Evolutionary conservation across 2,329 filamentous ascomycete species (phyloP).

Genomic region (Ceratocystis diversiconidia): DNA sequence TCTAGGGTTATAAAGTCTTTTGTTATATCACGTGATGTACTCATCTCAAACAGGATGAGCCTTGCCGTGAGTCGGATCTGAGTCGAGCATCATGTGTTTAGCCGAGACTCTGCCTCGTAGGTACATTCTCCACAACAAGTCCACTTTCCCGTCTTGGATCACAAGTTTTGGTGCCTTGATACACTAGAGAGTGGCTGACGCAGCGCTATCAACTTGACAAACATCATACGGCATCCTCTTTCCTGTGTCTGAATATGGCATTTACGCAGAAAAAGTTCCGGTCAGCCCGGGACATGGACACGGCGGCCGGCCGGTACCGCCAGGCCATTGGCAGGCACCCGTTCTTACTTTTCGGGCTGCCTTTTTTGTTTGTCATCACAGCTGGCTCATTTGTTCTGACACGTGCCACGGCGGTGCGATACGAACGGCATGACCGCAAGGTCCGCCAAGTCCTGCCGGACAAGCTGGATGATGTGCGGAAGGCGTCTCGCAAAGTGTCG

Average conservation of each 20-base stretch:
- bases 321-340: constrained; percentile 60
- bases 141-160: background rate
- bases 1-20: background rate
- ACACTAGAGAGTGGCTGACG: background rate
- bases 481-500: constrained; percentile 54
- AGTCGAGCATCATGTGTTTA: too few relatives aligned
- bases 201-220: too few relatives aligned
- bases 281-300: constrained; percentile 48
- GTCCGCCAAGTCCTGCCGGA: constrained; percentile 73
- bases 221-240: background rate
- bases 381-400: constrained; percentile 89
- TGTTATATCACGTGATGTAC: background rate
- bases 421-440: constrained; percentile 84
- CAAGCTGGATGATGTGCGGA: constrained; percentile 71
- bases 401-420: constrained; percentile 81
- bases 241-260: constrained; percentile 4
- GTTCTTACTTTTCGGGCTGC: constrained; percentile 84
- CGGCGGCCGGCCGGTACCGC: constrained; percentile 65
- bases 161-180: background rate
- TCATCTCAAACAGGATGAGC: background rate
- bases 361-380: constrained; percentile 80
- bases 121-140: too few relatives aligned
- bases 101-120: too few relatives aligned
- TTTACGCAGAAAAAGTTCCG: constrained; percentile 16
- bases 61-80: background rate